These are phyloP conservation scores for Penicillium occitanis DNA, from an alignment of 2,329 filamentous ascomycete species.

Conservation along the genomic window DNA sequence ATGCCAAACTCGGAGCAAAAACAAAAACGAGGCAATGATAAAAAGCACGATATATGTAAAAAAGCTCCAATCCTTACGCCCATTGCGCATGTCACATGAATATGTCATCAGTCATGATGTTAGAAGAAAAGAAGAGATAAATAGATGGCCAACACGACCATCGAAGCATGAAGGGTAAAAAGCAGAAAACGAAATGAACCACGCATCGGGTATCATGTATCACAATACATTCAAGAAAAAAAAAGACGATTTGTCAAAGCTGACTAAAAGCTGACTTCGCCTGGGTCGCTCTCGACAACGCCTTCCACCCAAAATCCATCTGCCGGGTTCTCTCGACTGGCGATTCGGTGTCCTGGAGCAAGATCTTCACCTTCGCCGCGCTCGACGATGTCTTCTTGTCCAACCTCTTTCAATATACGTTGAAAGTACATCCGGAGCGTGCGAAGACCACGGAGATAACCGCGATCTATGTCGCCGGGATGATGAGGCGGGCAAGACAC, in stretches of 20 bases:
- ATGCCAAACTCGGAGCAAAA: constrained; percentile 11
- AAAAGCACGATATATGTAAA: constrained; percentile 10
- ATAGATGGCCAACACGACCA: not conserved
- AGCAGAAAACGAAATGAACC: constrained; percentile 4
- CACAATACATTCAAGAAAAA: constrained; percentile 13
- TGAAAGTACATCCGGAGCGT: constrained; percentile 81
- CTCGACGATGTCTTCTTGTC: constrained; percentile 46
- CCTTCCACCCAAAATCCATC: constrained; percentile 43
- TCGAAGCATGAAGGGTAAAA: not conserved
- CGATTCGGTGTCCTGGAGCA: constrained; percentile 35
- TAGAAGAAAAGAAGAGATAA: not conserved
- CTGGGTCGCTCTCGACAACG: constrained; percentile 45
- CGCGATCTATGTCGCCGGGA: constrained; percentile 77
- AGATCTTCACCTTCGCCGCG: constrained; percentile 46
- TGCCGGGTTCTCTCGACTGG: constrained; percentile 32
- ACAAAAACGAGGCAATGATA: not conserved
- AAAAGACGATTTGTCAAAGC: not conserved
- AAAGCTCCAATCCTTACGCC: constrained; percentile 13
- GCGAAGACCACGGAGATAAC: constrained; percentile 81
- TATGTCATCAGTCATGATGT: constrained; percentile 20
- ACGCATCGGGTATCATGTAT: constrained; percentile 16
- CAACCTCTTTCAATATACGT: constrained; percentile 77
- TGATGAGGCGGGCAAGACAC: constrained; percentile 75
- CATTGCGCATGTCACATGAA: constrained; percentile 17
- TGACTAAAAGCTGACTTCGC: constrained; percentile 45